phyloP scores from a whole-genome alignment of 2,329 filamentous ascomycete genomes.

The Fusarium austroafricanum region DNA sequence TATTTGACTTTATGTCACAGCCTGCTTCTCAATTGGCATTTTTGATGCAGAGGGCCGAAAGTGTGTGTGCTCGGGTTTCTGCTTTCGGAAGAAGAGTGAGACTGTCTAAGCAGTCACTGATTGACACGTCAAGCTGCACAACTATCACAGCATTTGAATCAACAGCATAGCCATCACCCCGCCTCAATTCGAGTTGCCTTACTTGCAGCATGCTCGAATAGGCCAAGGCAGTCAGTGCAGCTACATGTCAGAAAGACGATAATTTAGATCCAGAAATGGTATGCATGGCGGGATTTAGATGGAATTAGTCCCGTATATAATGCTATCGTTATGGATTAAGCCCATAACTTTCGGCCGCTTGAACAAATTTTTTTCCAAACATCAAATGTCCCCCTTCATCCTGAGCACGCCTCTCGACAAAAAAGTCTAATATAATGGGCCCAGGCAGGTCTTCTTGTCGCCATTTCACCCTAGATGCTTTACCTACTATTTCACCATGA shows the following conservation, averaged over 20 bases:
- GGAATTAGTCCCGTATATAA: too few relatives aligned
- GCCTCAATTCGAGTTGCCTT: constrained; percentile 9
- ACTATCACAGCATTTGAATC: background rate
- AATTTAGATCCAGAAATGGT: background rate
- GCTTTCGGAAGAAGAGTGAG: background rate
- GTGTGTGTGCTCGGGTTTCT: constrained; percentile 12
- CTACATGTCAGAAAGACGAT: background rate
- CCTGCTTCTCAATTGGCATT: background rate
- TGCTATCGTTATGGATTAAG: too few relatives aligned
- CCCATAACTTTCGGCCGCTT: too few relatives aligned
- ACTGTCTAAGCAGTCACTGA: background rate
- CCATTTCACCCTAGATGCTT: too few relatives aligned
- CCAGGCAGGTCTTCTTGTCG: too few relatives aligned
- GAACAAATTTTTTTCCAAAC: too few relatives aligned
- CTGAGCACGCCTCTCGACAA: too few relatives aligned
- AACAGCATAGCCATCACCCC: constrained; percentile 12
- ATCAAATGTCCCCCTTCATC: too few relatives aligned
- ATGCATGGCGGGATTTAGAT: constrained; percentile 4
- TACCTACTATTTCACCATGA: too few relatives aligned
- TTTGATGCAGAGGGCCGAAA: rapidly evolving
- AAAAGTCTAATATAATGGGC: too few relatives aligned
- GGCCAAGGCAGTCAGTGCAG: background rate
- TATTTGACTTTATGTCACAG: background rate
- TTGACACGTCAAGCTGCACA: constrained; percentile 19
- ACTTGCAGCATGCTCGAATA: background rate